phyloP scores from a whole-genome alignment of 2,329 filamentous ascomycete species.

The Beauveria varroae region DNA sequence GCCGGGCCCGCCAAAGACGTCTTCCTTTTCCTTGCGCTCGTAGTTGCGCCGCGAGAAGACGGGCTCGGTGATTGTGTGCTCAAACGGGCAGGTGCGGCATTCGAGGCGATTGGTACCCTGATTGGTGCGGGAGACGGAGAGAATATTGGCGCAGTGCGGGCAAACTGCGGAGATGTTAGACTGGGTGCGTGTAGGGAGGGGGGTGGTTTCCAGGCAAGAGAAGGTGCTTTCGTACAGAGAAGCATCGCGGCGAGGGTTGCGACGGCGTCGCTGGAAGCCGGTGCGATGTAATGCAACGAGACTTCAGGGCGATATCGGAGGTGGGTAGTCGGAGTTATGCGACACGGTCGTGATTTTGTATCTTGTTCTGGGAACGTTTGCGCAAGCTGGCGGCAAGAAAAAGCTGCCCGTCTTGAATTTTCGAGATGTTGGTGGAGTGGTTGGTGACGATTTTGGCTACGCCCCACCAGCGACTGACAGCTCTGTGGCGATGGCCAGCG shows the following conservation, averaged over 20 bases:
- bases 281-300: neutral
- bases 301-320: no score
- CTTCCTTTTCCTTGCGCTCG: conserved; percentile 80
- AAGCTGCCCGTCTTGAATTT: conserved; percentile 2
- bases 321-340: no score
- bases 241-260: conserved; percentile 42
- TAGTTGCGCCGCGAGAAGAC: conserved; percentile 80
- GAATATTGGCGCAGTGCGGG: conserved; percentile 75
- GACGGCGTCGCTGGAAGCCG: neutral
- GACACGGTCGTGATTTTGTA: neutral
- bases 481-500: neutral
- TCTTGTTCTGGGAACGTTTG: neutral
- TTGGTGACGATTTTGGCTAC: conserved; percentile 7
- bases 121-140: conserved; percentile 59
- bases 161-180: conserved; percentile 51
- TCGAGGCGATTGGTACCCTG: conserved; percentile 73
- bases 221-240: conserved; percentile 46
- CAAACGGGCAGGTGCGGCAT: conserved; percentile 92
- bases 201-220: neutral
- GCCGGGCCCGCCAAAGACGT: conserved; percentile 79
- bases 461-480: neutral
- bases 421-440: conserved; percentile 8
- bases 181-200: neutral
- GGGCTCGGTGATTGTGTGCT: conserved; percentile 70
- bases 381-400: neutral